phyloP scores from a whole-genome alignment of 805 yeast species.

The baker's yeast (Saccharomyces cerevisiae) region DNA sequence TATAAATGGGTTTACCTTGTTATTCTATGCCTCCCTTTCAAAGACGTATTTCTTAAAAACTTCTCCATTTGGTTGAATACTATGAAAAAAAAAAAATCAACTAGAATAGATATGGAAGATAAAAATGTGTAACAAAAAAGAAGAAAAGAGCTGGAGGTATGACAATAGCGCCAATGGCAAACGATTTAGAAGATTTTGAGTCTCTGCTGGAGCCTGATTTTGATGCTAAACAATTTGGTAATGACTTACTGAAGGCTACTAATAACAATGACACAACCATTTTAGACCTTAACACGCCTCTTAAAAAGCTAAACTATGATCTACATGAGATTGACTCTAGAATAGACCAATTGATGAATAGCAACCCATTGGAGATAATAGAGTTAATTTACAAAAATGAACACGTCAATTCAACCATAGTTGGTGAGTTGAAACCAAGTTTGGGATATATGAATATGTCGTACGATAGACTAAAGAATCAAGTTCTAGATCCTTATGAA shows the following conservation, averaged over 20 bases:
- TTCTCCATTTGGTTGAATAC: neutral
- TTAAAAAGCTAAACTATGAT: slow-evolving; percentile 25
- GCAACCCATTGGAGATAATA: slow-evolving; percentile 18
- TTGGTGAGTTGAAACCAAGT: slow-evolving; percentile 16
- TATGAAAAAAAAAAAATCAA: neutral
- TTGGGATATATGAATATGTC: slow-evolving; percentile 25
- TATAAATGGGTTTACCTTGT: neutral
- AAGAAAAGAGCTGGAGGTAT: neutral
- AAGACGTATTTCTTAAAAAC: neutral
- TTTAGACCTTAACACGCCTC: slow-evolving; percentile 25
- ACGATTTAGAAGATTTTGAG: slow-evolving; percentile 21
- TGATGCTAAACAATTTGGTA: slow-evolving; percentile 16
- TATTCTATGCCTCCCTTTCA: neutral
- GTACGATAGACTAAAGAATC: slow-evolving; percentile 25
- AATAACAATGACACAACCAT: slow-evolving; percentile 12
- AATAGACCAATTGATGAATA: slow-evolving; percentile 15
- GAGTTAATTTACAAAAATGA: slow-evolving; percentile 18
- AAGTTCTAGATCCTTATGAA: slow-evolving; percentile 25
- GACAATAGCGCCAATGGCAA: slow-evolving; percentile 4
- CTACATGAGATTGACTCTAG: slow-evolving; percentile 21
- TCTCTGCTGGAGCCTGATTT: slow-evolving; percentile 16
- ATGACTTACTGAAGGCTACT: slow-evolving; percentile 19
- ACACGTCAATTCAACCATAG: slow-evolving; percentile 8
- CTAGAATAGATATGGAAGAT: neutral
- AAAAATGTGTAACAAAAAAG: neutral